phyloP scores from a whole-genome alignment of 129 eudicot species.

The Flaveria robusta region DNA sequence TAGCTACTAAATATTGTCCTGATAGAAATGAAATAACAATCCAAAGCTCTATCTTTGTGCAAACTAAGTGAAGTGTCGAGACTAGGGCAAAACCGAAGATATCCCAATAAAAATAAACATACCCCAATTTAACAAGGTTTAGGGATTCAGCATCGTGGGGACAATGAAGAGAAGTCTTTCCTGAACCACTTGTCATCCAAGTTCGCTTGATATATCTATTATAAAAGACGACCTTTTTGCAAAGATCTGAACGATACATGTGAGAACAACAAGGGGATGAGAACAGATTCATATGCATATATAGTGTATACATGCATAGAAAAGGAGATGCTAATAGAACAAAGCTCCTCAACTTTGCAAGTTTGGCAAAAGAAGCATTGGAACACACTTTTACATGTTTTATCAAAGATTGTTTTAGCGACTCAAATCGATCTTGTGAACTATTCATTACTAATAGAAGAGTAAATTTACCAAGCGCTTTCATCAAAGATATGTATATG shows the following conservation, averaged over 20 bases:
- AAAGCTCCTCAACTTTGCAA: no score
- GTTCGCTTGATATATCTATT: conserved; percentile 28
- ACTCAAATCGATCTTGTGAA: no score
- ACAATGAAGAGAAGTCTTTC: background rate
- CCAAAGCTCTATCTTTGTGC: conserved; percentile 4
- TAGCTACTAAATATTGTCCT: background rate
- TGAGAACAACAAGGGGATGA: background rate
- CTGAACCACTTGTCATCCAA: conserved; percentile 32
- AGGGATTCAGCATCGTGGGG: background rate
- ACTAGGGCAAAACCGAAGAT: conserved; percentile 27
- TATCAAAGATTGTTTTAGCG: no score
- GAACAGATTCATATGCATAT: background rate
- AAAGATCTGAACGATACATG: conserved; percentile 23
- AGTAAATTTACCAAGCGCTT: no score
- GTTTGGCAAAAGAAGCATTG: no score
- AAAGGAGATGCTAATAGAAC: no score
- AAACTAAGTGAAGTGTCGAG: background rate
- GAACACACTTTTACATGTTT: no score
- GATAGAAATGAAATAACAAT: background rate
- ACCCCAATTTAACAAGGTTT: conserved; percentile 27
- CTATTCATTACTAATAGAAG: no score
- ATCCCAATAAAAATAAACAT: conserved; percentile 30
- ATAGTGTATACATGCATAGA: no score
- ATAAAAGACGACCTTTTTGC: conserved; percentile 38
- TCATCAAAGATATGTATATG: no score